Percentiles rank a stretch among this genome's conserved stretches.
phyloP scores from a whole-genome alignment of 2,329 filamentous ascomycete species.

The Metarhizium guizhouense region DNA sequence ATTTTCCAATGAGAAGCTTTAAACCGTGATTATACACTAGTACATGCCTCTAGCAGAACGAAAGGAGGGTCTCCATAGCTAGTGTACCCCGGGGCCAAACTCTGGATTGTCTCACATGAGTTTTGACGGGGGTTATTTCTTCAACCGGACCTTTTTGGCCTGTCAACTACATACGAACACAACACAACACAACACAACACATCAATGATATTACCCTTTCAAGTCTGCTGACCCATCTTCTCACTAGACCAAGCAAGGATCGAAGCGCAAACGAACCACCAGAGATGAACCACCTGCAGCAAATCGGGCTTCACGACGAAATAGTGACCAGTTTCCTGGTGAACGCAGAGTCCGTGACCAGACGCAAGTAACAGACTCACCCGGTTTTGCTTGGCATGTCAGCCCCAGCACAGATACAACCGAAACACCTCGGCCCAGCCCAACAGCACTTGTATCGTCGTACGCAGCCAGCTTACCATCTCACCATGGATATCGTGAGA shows the following conservation, averaged over 20 bases:
- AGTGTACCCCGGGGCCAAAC: not conserved
- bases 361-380: not conserved
- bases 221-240: not conserved
- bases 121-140: not conserved
- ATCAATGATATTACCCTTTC: not conserved
- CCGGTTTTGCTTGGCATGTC: conserved; percentile 1
- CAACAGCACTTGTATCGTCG: not conserved
- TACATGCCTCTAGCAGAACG: not conserved
- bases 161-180: not conserved
- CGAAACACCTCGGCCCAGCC: conserved; percentile 1
- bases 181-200: not conserved
- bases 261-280: conserved; percentile 3
- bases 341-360: not conserved
- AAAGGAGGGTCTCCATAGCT: not conserved
- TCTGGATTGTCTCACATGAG: not conserved
- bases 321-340: not conserved
- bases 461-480: conserved; percentile 1
- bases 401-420: conserved; percentile 2
- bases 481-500: conserved; percentile 3
- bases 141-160: not conserved
- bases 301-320: not conserved
- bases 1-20: not conserved
- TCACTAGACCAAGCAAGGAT: not conserved
- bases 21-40: no score
- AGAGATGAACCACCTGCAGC: not conserved